Base-by-base conservation (phyloP, 768 basidiomycete species). In the Sarcodon sp. region DNA sequence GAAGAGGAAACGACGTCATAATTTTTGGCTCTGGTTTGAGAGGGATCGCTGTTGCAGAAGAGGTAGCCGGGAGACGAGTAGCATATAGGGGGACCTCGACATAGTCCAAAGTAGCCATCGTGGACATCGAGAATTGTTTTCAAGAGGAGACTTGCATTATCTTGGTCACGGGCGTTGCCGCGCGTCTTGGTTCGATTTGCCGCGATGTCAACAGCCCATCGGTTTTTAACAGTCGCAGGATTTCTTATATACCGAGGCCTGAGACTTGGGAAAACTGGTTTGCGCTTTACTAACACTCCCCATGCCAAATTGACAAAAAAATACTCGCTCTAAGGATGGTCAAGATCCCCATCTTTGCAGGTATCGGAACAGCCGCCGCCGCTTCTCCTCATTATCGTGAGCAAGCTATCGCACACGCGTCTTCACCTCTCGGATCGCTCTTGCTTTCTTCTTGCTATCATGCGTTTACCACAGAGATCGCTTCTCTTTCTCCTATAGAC, bases 91-190 rank as follows among this genome's bases (percentile, higher is more conserved):
- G 73, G 18, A 74, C 59, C 9, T 67, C 68, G 33, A 66, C 65
- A 54, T 76, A 77, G 50, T 74, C 73, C 38, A 79, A 59, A 7
- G 69, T 69, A 9, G 73, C 68, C 74, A 76, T 69, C 33, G 41
- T 53, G 46, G 39, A 4, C 39, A 4, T 27, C n/a, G 16, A 8
- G 39, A 9, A 15, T 27, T 4, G 18, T 38, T 2, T 2, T 38
- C 37, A 27, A 27, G 2, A 41, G 39, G 27, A 11, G 13, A 41
- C 13, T 41, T 41, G 8, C 39, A 27, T 13, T 27, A 27, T 15
- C 27, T 8, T 13, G 39, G 27, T 41, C 21, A n/a, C n/a, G n/a
- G n/a, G n/a, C n/a, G n/a, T n/a, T n/a, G n/a, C n/a, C n/a, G n/a
- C n/a, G n/a, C n/a, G n/a, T n/a, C n/a, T n/a, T n/a, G 21, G 21